A percentile compares a stretch with the other conserved stretches of the same genome.
phyloP scores from a whole-genome alignment of 352 stramenopile species.

The Globisporangium solare region DNA sequence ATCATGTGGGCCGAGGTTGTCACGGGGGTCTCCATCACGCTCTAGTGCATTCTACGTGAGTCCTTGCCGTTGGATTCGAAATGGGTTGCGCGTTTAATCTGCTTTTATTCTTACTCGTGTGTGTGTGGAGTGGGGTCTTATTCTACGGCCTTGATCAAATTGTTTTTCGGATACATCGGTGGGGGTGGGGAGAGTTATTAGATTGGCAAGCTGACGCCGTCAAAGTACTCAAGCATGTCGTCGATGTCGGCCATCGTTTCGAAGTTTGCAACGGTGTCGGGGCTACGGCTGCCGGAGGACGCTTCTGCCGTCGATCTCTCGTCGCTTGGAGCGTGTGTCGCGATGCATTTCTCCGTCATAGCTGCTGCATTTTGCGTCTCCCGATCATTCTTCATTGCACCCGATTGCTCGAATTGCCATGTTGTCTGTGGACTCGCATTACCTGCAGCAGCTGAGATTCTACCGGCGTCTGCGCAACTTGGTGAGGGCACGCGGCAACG shows the following conservation, averaged over 20 bases:
- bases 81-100: background rate
- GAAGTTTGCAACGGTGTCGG: background rate
- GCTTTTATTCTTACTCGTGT: background rate
- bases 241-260: slow-evolving; percentile 40
- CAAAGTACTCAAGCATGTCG: slow-evolving; percentile 76
- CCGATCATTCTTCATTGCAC: background rate
- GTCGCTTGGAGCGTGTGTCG: no score
- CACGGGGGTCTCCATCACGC: slow-evolving; percentile 28
- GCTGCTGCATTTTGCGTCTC: background rate
- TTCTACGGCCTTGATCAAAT: background rate
- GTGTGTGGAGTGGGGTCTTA: background rate
- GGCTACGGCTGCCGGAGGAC: background rate
- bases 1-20: slow-evolving; percentile 44
- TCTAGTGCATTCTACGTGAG: slow-evolving; percentile 14
- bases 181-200: no score
- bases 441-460: background rate
- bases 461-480: background rate
- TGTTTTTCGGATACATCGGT: background rate
- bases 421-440: background rate
- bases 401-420: background rate
- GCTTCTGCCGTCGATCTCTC: background rate
- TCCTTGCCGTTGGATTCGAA: background rate
- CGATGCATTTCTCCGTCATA: no score
- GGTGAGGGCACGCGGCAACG: slow-evolving; percentile 2
- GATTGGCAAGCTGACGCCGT: slow-evolving; percentile 56